These are phyloP conservation scores for Colletotrichum shisoi DNA, from an alignment of 2,329 filamentous ascomycete genomes.

Conservation along the genomic window DNA sequence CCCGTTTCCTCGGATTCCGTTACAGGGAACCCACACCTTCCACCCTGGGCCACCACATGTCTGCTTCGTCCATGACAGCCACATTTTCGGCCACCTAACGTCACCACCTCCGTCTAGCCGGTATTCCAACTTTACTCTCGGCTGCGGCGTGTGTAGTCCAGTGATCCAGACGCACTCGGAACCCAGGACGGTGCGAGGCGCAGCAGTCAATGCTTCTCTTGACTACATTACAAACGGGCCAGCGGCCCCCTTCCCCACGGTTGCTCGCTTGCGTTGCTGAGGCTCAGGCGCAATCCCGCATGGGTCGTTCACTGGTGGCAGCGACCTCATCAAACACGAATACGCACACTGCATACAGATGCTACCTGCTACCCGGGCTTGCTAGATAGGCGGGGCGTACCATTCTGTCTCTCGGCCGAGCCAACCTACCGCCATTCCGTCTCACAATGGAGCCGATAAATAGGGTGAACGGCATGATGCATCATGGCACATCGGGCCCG, in stretches of 20 bases:
- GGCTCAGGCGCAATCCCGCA: neutral
- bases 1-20: constrained; percentile 29
- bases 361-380: neutral
- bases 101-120: neutral
- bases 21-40: constrained; percentile 18
- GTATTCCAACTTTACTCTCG: neutral
- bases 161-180: neutral
- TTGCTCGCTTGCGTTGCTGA: neutral
- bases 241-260: no score
- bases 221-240: neutral
- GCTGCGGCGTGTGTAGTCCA: no score
- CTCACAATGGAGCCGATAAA: constrained; percentile 4
- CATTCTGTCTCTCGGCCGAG: constrained; percentile 28
- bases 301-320: constrained; percentile 14
- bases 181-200: neutral
- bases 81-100: constrained; percentile 22
- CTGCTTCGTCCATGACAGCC: constrained; percentile 28
- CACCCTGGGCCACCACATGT: constrained; percentile 6
- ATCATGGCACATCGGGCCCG: constrained; percentile 21
- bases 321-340: constrained; percentile 27
- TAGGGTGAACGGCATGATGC: no score
- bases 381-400: neutral
- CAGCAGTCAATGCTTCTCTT: neutral
- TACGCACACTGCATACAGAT: constrained; percentile 5
- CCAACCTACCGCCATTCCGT: neutral